Percentiles rank a stretch among this genome's conserved stretches.
These are phyloP conservation scores for Mycothermus thermophilus DNA, from an alignment of 495 filamentous ascomycete species.

Conservation along the genomic window DNA sequence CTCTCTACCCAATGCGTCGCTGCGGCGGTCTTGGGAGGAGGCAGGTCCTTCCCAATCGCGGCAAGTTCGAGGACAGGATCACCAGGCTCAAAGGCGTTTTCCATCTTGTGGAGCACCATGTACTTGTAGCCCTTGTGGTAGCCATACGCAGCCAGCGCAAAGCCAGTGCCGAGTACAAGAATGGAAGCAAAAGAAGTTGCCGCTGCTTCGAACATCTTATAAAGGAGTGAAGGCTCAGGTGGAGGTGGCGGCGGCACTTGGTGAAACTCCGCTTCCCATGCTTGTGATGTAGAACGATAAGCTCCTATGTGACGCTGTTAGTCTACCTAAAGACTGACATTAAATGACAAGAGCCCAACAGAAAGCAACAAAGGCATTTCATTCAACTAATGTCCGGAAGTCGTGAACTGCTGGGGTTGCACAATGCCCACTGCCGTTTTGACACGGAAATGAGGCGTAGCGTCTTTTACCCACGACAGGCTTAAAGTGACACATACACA, in stretches of 20 bases:
- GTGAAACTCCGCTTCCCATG: background rate
- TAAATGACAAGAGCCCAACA: too few relatives aligned
- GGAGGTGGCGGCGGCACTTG: constrained; percentile 4
- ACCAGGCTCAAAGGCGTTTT: constrained; percentile 82
- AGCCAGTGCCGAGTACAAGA: constrained; percentile 55
- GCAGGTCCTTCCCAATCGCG: constrained; percentile 46
- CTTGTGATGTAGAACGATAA: background rate
- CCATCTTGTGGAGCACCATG: constrained; percentile 75
- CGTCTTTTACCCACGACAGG: too few relatives aligned
- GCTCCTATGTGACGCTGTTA: background rate
- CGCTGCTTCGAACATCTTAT: constrained; percentile 75
- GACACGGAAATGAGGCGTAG: too few relatives aligned
- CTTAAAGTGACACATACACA: too few relatives aligned
- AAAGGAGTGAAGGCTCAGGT: constrained; percentile 23
- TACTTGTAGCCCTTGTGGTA: constrained; percentile 89
- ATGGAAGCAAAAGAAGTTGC: constrained; percentile 82
- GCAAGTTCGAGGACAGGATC: constrained; percentile 86
- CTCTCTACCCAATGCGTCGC: constrained; percentile 71
- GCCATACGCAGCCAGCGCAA: constrained; percentile 60
- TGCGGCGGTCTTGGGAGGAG: constrained; percentile 32
- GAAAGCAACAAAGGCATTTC: too few relatives aligned
- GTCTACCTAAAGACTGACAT: too few relatives aligned
- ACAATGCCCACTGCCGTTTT: too few relatives aligned
- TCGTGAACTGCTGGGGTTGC: too few relatives aligned
- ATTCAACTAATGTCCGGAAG: too few relatives aligned